These are phyloP conservation scores for Diplosphaera chodatii DNA, from an alignment of 139 green algal species.

Conservation along the genomic window DNA sequence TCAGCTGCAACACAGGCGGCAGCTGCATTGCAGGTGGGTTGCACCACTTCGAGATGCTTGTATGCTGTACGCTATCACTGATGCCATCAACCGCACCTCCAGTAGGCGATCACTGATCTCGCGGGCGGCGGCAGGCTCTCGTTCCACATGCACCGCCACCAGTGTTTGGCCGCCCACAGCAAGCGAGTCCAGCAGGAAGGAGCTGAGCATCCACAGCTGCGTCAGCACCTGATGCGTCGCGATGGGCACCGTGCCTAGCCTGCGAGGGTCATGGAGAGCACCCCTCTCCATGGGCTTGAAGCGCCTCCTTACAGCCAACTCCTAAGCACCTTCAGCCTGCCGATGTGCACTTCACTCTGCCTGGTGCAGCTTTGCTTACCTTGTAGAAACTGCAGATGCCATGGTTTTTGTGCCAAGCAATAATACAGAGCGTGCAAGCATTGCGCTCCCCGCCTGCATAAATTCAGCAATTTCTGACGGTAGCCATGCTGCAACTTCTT, in stretches of 20 bases:
- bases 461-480: too few relatives aligned
- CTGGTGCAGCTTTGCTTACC: too few relatives aligned
- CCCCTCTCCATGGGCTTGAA: too few relatives aligned
- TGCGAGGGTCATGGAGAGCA: not conserved
- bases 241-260: slow-evolving; percentile 47
- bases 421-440: slow-evolving; percentile 58
- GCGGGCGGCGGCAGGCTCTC: slow-evolving; percentile 16
- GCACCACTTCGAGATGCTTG: too few relatives aligned
- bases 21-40: too few relatives aligned
- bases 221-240: slow-evolving; percentile 61
- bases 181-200: slow-evolving; percentile 59
- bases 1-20: too few relatives aligned
- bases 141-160: slow-evolving; percentile 49
- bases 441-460: slow-evolving; percentile 33
- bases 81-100: too few relatives aligned
- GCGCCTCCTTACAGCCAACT: too few relatives aligned
- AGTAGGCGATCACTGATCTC: slow-evolving; percentile 44
- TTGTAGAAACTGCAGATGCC: slow-evolving; percentile 52
- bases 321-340: too few relatives aligned
- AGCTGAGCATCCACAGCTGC: slow-evolving; percentile 70
- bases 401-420: slow-evolving; percentile 68
- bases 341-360: too few relatives aligned
- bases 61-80: too few relatives aligned
- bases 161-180: slow-evolving; percentile 62
- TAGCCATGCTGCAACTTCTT: too few relatives aligned